A percentile compares a stretch with the other conserved stretches of the same genome.
These are phyloP conservation scores for Trypanosoma caninum DNA, from an alignment of 208 protist genomes.

Conservation along the genomic window DNA sequence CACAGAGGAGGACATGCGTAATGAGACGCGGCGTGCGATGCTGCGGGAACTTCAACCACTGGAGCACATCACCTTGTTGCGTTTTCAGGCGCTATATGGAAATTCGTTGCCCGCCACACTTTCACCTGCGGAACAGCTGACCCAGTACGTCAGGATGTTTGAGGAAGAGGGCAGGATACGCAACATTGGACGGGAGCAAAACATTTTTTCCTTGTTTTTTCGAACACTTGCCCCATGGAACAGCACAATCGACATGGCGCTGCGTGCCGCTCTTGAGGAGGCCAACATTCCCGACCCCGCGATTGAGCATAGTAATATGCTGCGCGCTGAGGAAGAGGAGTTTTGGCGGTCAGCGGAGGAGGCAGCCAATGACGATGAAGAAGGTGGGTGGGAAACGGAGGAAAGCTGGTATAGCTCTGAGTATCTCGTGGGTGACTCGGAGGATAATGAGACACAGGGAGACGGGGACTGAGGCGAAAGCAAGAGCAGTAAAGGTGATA, in stretches of 20 bases:
- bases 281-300: constrained; percentile 34
- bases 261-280: constrained; percentile 17
- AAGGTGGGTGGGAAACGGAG: constrained; percentile 18
- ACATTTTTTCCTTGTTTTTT: constrained; percentile 23
- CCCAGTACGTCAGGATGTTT: constrained; percentile 23
- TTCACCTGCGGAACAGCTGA: constrained; percentile 11
- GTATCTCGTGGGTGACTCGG: background rate
- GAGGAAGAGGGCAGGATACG: constrained; percentile 12
- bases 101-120: constrained; percentile 5
- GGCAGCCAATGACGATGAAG: background rate
- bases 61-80: constrained; percentile 34
- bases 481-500: too few species aligned
- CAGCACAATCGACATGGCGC: constrained; percentile 24
- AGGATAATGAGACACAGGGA: background rate
- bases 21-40: constrained; percentile 8
- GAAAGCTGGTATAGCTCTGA: constrained; percentile 17
- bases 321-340: constrained; percentile 16
- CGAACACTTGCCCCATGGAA: constrained; percentile 28
- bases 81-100: constrained; percentile 34
- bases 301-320: background rate
- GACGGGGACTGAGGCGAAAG: too few species aligned
- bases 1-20: constrained; percentile 26
- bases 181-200: constrained; percentile 6
- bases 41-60: constrained; percentile 1
- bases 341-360: constrained; percentile 14